Evolutionary conservation across 2,329 filamentous ascomycete genomes (phyloP).

Genomic region (Clonostachys solani): DNA sequence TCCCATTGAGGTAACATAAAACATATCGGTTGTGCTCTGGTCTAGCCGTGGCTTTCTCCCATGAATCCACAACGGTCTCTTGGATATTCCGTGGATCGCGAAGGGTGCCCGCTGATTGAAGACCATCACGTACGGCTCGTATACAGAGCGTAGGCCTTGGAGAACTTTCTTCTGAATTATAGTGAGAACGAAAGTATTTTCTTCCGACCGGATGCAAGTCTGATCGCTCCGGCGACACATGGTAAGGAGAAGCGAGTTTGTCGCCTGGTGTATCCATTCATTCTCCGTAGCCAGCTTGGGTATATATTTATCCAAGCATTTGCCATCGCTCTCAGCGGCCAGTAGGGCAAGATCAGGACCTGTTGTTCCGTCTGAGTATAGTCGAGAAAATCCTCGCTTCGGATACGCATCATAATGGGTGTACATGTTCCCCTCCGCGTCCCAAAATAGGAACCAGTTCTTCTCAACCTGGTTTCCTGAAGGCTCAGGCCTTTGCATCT

Average conservation of each 20-base stretch:
- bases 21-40: constrained; percentile 40
- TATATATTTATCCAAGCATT: constrained; percentile 41
- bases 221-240: constrained; percentile 44
- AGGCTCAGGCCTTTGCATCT: constrained; percentile 44
- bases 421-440: constrained; percentile 36
- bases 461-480: constrained; percentile 43
- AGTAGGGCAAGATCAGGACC: constrained; percentile 38
- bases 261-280: constrained; percentile 54
- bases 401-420: constrained; percentile 50
- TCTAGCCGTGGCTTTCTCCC: constrained; percentile 32
- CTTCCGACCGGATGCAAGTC: constrained; percentile 30
- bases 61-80: constrained; percentile 49
- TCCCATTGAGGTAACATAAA: constrained; percentile 53
- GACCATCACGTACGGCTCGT: constrained; percentile 51
- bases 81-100: constrained; percentile 41
- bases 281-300: constrained; percentile 21
- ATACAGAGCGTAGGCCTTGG: constrained; percentile 41
- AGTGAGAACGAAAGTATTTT: constrained; percentile 50
- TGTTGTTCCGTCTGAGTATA: constrained; percentile 37
- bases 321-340: constrained; percentile 28
- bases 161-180: constrained; percentile 52
- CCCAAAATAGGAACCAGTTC: constrained; percentile 63
- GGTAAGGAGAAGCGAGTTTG: constrained; percentile 52
- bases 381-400: constrained; percentile 40
- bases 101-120: constrained; percentile 45